phyloP scores from a whole-genome alignment of 2,329 filamentous ascomycete species.

The Neoscytalidium dimidiatum region DNA sequence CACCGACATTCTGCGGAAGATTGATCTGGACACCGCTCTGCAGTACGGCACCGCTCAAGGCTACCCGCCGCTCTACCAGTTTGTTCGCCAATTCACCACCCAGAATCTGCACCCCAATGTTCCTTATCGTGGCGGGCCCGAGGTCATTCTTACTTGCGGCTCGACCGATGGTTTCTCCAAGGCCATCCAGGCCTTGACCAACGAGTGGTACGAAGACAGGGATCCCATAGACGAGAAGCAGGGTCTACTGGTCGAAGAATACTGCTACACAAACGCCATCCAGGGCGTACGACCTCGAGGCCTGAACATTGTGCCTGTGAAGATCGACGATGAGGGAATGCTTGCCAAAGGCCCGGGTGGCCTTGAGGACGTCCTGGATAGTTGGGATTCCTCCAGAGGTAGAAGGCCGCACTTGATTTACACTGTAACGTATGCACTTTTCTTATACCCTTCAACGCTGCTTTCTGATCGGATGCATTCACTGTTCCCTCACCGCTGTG shows the following conservation, averaged over 20 bases:
- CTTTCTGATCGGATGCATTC: no score
- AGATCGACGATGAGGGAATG: constrained; percentile 81
- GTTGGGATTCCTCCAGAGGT: constrained; percentile 77
- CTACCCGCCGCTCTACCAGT: constrained; percentile 76
- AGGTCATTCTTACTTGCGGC: constrained; percentile 78
- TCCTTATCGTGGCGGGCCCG: constrained; percentile 74
- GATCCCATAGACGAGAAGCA: constrained; percentile 70
- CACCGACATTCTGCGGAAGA: constrained; percentile 64
- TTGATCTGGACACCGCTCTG: constrained; percentile 78
- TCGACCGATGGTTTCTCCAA: constrained; percentile 86
- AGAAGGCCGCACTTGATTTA: constrained; percentile 83
- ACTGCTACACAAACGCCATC: constrained; percentile 77
- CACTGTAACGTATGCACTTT: constrained; percentile 76
- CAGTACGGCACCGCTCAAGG: constrained; percentile 86
- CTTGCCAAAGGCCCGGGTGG: constrained; percentile 70
- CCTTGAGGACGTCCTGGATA: constrained; percentile 74
- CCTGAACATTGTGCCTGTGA: constrained; percentile 71
- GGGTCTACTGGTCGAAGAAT: constrained; percentile 78
- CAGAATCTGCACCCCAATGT: constrained; percentile 78
- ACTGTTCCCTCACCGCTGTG: not conserved
- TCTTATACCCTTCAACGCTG: not conserved
- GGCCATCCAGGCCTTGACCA: constrained; percentile 71
- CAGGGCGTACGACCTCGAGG: constrained; percentile 68
- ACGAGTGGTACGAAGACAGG: constrained; percentile 71
- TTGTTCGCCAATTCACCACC: constrained; percentile 75